Conservation (phyloP, 495 filamentous ascomycete species). For the Venustampulla echinocandica region DNA sequence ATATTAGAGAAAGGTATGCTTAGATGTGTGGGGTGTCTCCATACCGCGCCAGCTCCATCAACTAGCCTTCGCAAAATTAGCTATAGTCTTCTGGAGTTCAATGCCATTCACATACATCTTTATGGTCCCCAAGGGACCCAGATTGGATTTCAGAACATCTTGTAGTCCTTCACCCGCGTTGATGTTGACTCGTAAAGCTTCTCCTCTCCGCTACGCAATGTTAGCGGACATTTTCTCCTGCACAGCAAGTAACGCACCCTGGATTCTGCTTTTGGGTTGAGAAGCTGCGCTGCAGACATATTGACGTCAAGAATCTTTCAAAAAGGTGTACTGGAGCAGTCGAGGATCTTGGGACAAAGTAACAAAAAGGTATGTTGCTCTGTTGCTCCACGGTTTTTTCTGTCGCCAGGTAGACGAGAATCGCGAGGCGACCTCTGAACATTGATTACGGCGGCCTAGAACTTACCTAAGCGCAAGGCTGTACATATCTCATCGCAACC, state of each 20-base stretch:
- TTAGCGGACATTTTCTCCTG: constrained; percentile 19
- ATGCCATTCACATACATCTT: constrained; percentile 64
- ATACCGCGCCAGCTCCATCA: constrained; percentile 86
- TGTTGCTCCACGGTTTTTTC: constrained; percentile 15
- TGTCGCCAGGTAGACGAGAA: constrained; percentile 11
- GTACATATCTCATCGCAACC: not conserved
- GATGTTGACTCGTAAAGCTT: constrained; percentile 95
- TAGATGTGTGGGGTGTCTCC: constrained; percentile 22
- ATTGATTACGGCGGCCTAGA: constrained; percentile 5
- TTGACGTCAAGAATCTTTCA: constrained; percentile 13
- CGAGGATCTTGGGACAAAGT: not conserved
- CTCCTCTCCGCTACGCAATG: constrained; percentile 67
- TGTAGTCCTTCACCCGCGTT: constrained; percentile 88
- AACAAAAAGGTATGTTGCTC: constrained; percentile 3
- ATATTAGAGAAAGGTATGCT: constrained; percentile 6
- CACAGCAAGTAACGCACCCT: constrained; percentile 50
- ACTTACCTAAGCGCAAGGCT: constrained; percentile 5
- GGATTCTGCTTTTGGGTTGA: constrained; percentile 97
- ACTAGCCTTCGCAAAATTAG: constrained; percentile 57
- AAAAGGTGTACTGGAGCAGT: not conserved
- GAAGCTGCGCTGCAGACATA: constrained; percentile 89
- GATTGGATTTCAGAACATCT: constrained; percentile 93
- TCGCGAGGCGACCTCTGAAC: constrained; percentile 8
- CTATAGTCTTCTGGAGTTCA: not conserved
- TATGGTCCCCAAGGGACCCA: constrained; percentile 87